Percentiles rank a stretch among this genome's conserved stretches.
These are phyloP conservation scores for Alternaria novae-zelandiae DNA, from an alignment of 2,329 filamentous ascomycete genomes.

Conservation along the genomic window DNA sequence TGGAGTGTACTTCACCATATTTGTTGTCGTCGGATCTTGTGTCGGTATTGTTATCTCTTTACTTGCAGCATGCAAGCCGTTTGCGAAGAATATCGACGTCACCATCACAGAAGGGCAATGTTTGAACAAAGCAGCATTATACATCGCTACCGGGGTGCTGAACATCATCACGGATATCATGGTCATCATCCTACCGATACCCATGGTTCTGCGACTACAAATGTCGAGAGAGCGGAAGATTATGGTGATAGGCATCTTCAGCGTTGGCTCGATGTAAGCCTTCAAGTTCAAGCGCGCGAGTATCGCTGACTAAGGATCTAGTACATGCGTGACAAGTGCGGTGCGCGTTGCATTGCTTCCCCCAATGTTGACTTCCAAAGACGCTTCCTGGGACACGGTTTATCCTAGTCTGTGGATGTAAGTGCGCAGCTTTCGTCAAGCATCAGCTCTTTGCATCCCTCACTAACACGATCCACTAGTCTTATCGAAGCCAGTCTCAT, in stretches of 20 bases:
- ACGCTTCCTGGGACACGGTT: conserved; percentile 16
- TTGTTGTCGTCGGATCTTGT: conserved; percentile 23
- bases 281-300: background rate
- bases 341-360: conserved; percentile 16
- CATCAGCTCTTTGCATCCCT: background rate
- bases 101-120: conserved; percentile 20
- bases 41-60: conserved; percentile 23
- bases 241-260: conserved; percentile 20
- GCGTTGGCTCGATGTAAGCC: background rate
- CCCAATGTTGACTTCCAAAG: conserved; percentile 16
- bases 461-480: conserved; percentile 18
- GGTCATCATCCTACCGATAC: conserved; percentile 17
- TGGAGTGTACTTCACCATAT: conserved; percentile 18
- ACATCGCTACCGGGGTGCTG: conserved; percentile 23
- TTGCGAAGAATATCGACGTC: conserved; percentile 23
- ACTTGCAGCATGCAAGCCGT: conserved; percentile 22
- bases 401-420: conserved; percentile 22
- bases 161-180: conserved; percentile 27
- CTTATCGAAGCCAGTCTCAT: conserved; percentile 51
- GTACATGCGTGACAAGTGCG: conserved; percentile 21
- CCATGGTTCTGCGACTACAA: conserved; percentile 20
- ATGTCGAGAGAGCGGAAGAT: conserved; percentile 19
- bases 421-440: background rate
- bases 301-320: conserved; percentile 1
- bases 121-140: conserved; percentile 21